Evolutionary conservation across 345 rosid genomes (phyloP), one percentile per base, ranked within the genome.

Genomic region (Viola odorata): DNA sequence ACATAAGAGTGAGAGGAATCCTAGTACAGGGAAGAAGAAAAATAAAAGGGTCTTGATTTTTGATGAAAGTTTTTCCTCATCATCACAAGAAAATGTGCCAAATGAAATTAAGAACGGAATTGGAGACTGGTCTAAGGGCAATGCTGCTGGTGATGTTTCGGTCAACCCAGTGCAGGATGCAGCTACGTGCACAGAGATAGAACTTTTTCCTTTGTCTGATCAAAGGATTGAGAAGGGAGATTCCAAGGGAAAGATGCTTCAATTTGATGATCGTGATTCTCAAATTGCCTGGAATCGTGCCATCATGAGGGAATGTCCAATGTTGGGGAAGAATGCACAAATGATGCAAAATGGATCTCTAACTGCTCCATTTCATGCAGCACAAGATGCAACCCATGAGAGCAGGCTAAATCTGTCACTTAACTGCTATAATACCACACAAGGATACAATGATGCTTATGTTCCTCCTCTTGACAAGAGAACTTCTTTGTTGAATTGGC

Each of bases 1-100:
- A 44, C 59, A 63, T 55, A 78, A 68, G 58, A 68, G 55, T 52
- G 84, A 82, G 38, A 74, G 65, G 73, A 66, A 66, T 66, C 72
- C 74, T 12, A 61, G 57, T 38, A 55, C 58, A 10, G 80, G 78
- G 41, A 85, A 80, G 77, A 85, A 80, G 76, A 88, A 75, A 73
- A 78, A 72, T 53, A 73, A 72, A 69, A 82, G 69, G 59, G 59
- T 61, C 57, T 73, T 68, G 45, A 58, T 64, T 58, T 75, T 57
- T 62, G 73, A 81, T 60, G 82, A 72, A 65, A 45, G 54, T 61
- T 59, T 69, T n/a, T 61, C 85, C 58, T 50, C 72, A 51, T 51
- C 70, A 42, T 64, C 80, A 45, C 57, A 50, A 55, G 82, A 78
- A 71, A 57, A 69, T 66, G 45, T 73, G 64, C 67, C 69, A 61